These are phyloP conservation scores for Stephania japonica DNA, from an alignment of 164 flowering plant species.

Conservation along the genomic window DNA sequence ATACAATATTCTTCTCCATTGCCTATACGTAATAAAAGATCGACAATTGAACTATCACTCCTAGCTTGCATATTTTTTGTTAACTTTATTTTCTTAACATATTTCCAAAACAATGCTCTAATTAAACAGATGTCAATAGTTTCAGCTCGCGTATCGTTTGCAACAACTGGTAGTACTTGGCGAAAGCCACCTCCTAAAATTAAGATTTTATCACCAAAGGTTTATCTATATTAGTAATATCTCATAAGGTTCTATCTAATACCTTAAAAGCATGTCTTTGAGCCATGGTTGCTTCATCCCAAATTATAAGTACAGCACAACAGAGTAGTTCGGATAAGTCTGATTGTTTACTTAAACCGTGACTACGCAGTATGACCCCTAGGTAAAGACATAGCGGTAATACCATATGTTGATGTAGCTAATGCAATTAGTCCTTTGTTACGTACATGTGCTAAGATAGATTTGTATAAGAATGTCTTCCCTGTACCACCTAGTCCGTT, in stretches of 20 bases:
- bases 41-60: too few species aligned
- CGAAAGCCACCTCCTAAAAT: constrained; percentile 5
- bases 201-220: constrained; percentile 1
- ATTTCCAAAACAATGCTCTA: background rate
- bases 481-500: too few species aligned
- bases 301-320: background rate
- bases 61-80: too few species aligned
- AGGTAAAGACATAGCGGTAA: too few species aligned
- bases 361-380: too few species aligned
- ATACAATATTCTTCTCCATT: background rate
- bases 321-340: background rate
- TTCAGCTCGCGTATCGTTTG: background rate
- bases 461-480: too few species aligned
- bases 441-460: too few species aligned
- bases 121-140: background rate
- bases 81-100: too few species aligned
- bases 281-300: constrained; percentile 14
- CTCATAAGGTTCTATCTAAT: background rate
- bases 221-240: background rate
- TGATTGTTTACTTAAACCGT: background rate
- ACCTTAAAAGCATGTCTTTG: constrained; percentile 6
- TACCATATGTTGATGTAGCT: too few species aligned
- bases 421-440: too few species aligned
- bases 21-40: background rate
- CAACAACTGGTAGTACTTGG: background rate